phyloP scores from a whole-genome alignment of 192 early-diverging fungal genomes.

The Spinellus fusiger region DNA sequence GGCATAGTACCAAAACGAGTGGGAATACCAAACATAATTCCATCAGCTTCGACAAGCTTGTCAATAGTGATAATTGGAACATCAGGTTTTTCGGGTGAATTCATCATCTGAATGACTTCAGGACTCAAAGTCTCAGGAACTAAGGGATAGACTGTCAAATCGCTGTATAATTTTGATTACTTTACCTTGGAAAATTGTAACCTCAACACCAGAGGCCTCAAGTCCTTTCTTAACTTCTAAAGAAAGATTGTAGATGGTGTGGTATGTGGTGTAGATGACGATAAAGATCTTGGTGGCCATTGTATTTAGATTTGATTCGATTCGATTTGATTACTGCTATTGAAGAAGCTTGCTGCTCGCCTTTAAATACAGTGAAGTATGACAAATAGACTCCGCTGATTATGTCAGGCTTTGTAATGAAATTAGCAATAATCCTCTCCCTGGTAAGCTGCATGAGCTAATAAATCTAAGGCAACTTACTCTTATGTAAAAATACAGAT shows the following conservation, averaged over 20 bases:
- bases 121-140: conserved; percentile 49
- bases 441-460: no score
- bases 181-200: conserved; percentile 33
- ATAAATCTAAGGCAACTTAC: no score
- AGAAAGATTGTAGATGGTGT: conserved; percentile 67
- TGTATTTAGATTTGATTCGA: background rate
- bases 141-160: background rate
- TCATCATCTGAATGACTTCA: conserved; percentile 48
- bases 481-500: no score
- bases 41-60: conserved; percentile 45
- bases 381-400: background rate
- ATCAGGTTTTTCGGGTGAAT: conserved; percentile 39
- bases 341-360: background rate
- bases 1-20: conserved; percentile 66
- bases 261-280: conserved; percentile 38
- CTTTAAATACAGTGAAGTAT: background rate
- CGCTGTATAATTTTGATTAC: background rate
- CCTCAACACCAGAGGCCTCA: conserved; percentile 34
- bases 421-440: no score
- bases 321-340: background rate
- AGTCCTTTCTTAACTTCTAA: conserved; percentile 61
- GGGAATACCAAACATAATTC: conserved; percentile 53
- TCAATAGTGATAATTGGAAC: conserved; percentile 36
- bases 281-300: conserved; percentile 26
- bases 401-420: background rate